A percentile compares a stretch with the other conserved stretches of the same genome.
Conservation (phyloP, 2,329 filamentous ascomycete genomes). For the Rosellinia necatrix region DNA sequence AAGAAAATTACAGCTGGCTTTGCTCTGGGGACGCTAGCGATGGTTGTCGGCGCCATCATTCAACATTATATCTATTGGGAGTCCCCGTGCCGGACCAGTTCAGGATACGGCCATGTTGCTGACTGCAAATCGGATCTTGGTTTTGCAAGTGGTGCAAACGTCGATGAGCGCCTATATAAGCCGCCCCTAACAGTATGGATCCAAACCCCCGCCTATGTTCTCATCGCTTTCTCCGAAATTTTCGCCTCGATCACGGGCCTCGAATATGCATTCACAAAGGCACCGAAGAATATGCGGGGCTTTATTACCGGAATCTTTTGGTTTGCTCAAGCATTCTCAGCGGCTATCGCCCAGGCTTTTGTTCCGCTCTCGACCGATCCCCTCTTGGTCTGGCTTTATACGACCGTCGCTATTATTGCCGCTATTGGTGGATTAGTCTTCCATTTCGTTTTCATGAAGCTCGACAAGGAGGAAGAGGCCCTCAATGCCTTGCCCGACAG, state of each 20-base stretch:
- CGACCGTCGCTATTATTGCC: constrained; percentile 66
- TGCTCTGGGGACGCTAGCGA: constrained; percentile 55
- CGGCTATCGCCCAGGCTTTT: constrained; percentile 64
- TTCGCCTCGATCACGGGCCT: constrained; percentile 70
- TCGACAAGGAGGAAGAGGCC: constrained; percentile 68
- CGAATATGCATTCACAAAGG: constrained; percentile 77
- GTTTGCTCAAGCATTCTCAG: constrained; percentile 62
- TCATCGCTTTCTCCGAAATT: constrained; percentile 64
- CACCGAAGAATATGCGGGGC: constrained; percentile 70
- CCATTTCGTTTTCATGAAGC: constrained; percentile 66
- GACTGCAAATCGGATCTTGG: constrained; percentile 34
- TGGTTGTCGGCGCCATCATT: constrained; percentile 63
- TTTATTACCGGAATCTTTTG: constrained; percentile 64
- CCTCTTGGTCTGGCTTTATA: constrained; percentile 76
- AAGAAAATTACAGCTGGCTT: constrained; percentile 70
- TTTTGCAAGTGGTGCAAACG: constrained; percentile 12
- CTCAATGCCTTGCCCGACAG: constrained; percentile 61
- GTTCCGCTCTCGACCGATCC: constrained; percentile 64
- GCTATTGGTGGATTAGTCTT: constrained; percentile 67
- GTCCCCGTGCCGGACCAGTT: constrained; percentile 41
- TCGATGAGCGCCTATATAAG: constrained; percentile 34
- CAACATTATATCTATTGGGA: constrained; percentile 59
- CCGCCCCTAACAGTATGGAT: constrained; percentile 66
- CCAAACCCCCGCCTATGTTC: constrained; percentile 58
- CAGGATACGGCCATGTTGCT: constrained; percentile 56